phyloP scores from a whole-genome alignment of 306 rosid genomes.

The Cucurbita moschata region DNA sequence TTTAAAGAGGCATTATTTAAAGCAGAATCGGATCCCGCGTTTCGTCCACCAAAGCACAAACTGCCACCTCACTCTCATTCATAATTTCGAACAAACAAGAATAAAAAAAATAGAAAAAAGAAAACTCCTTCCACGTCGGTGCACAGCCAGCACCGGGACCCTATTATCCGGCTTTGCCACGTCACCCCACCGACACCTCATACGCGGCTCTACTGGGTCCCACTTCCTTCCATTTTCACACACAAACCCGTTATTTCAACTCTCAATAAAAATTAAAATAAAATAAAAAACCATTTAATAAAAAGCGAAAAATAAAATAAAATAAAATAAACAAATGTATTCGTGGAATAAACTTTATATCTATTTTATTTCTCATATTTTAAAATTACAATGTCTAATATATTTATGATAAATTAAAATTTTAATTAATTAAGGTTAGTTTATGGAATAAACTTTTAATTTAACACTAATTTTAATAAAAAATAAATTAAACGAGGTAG shows the following conservation, averaged over 20 bases:
- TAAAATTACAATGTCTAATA: too few relatives aligned
- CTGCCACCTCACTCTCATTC: background rate
- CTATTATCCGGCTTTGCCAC: background rate
- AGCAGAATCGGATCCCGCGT: background rate
- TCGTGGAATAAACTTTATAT: too few relatives aligned
- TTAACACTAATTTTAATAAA: background rate
- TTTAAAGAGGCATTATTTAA: too few relatives aligned
- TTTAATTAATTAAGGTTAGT: too few relatives aligned
- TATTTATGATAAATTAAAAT: too few relatives aligned
- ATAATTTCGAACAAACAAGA: background rate
- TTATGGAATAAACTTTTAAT: background rate
- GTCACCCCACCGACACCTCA: constrained; percentile 2
- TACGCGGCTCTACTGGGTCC: constrained; percentile 2
- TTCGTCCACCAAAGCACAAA: background rate
- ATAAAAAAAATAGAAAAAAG: background rate
- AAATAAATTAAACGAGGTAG: background rate
- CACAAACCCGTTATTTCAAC: background rate
- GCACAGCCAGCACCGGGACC: background rate
- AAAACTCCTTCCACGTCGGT: background rate
- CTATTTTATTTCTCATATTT: too few relatives aligned
- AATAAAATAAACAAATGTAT: background rate
- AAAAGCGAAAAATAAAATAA: background rate
- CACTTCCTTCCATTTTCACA: background rate
- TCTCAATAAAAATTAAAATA: too few relatives aligned
- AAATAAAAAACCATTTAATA: too few relatives aligned